Base-by-base conservation (phyloP, 2,329 filamentous ascomycete species). In the Calonectria pseudoturangicola region DNA sequence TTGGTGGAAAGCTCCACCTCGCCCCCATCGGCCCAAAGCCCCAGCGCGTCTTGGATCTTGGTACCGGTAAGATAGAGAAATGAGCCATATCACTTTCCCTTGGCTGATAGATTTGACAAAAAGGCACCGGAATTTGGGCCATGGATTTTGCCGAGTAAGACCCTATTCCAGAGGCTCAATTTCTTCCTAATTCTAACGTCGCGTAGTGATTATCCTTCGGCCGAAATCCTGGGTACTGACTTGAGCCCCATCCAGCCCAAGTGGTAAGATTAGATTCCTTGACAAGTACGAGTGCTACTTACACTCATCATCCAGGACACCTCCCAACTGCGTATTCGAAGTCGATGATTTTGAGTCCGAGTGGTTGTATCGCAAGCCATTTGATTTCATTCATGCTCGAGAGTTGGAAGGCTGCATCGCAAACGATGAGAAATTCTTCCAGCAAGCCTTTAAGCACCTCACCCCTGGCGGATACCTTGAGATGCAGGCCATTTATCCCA, bases 61-160 rank as follows among this genome's bases (percentile, higher is more conserved):
- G 70, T 33, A 68, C 70, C 2, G 70, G 54, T 60, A 36, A 41
- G 54, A 60, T 41, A 10, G 15, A 21, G 16, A 13, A 33, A 16
- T 21, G 6, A 3, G 7, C 16, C 13, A 8, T 3, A n/a, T 7
- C 16, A 41, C 18, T 41, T 41, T 12, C 4, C 9, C 10, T 1
- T 18, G 13, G 13, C 54, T 60, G 36, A 60, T 16, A 2, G 27
- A 12, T 41, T 21, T 6, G 4, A 27, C n/a, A 9, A 25, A 60
- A 60, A 60, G 54, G 66, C 30, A 72, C 66, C 3, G 70, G 70
- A 18, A 72, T 68, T 18, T 72, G 70, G 70, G 66, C 60, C 6
- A 68, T 72, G 66, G 70, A 68, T 36, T 72, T 72, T 50, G 66
- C 70, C 41, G 70, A 72, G 66, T 68, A 30, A 68, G 56, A 50